Percentiles rank a stretch among this genome's conserved stretches.
phyloP scores from a whole-genome alignment of 495 filamentous ascomycete species.

The Penicillium canescens region DNA sequence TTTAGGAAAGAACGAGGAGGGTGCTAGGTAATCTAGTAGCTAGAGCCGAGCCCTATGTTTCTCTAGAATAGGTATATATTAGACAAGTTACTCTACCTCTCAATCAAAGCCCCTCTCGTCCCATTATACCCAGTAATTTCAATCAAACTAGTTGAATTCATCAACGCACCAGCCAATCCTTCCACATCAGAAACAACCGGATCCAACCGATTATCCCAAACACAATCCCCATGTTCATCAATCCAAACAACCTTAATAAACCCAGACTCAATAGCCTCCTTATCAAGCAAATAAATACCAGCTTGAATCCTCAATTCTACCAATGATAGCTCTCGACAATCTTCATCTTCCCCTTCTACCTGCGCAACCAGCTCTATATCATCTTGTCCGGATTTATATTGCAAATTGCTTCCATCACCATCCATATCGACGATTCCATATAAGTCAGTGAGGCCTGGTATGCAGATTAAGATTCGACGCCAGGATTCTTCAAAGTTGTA shows the following conservation, averaged over 20 bases:
- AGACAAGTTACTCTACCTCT: no score
- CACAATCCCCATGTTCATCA: constrained; percentile 14
- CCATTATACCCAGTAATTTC: not conserved
- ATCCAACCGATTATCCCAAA: constrained; percentile 8
- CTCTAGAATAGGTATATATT: no score
- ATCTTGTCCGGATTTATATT: constrained; percentile 8
- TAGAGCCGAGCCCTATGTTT: no score
- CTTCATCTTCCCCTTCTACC: not conserved
- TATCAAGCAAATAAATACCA: constrained; percentile 8
- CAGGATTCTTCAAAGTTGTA: constrained; percentile 9
- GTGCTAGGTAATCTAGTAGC: no score
- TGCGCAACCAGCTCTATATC: constrained; percentile 8
- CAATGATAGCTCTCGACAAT: not conserved
- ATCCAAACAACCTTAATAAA: constrained; percentile 12
- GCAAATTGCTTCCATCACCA: constrained; percentile 4
- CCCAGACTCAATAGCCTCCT: constrained; percentile 8
- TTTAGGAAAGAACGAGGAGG: no score
- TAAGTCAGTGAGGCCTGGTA: constrained; percentile 10
- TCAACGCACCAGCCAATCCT: not conserved
- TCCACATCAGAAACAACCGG: not conserved
- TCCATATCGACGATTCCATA: not conserved
- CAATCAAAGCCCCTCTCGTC: not conserved
- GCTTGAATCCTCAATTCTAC: constrained; percentile 4
- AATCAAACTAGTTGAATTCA: not conserved
- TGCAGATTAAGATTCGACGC: constrained; percentile 8